These are phyloP conservation scores for Suillus subalutaceus DNA, from an alignment of 768 basidiomycete species.

Conservation along the genomic window DNA sequence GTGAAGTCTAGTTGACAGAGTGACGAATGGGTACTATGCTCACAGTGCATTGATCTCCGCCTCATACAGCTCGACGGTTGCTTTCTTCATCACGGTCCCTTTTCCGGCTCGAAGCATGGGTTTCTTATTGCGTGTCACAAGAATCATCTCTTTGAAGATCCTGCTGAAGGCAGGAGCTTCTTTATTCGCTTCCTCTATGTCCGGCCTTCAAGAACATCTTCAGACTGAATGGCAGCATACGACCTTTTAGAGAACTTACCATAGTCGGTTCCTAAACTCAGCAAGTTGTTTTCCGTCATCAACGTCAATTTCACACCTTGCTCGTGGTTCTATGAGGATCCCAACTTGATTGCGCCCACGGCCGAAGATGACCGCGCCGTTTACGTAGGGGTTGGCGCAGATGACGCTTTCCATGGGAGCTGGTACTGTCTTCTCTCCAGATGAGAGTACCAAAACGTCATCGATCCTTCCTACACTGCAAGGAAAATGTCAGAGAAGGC, in stretches of 20 bases:
- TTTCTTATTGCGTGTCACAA: constrained; percentile 42
- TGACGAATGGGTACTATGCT: constrained; percentile 12
- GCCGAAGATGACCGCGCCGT: constrained; percentile 37
- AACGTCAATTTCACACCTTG: constrained; percentile 22
- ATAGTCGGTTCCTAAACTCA: constrained; percentile 33
- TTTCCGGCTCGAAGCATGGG: constrained; percentile 49
- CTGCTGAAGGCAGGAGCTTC: constrained; percentile 44
- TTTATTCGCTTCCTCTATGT: constrained; percentile 47
- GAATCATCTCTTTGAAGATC: constrained; percentile 57
- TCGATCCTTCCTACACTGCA: constrained; percentile 35
- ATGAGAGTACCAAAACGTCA: constrained; percentile 34
- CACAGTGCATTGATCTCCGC: constrained; percentile 52
- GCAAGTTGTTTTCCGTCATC: constrained; percentile 25
- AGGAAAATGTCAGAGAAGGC: neutral
- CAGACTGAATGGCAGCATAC: neutral
- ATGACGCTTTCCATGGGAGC: constrained; percentile 31
- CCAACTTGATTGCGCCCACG: constrained; percentile 35
- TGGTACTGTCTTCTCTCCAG: constrained; percentile 28
- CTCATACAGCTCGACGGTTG: constrained; percentile 41
- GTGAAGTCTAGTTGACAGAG: neutral
- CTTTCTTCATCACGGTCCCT: constrained; percentile 46
- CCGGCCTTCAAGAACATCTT: constrained; percentile 29
- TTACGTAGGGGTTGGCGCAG: constrained; percentile 19
- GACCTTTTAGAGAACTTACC: constrained; percentile 20
- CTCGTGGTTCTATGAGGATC: constrained; percentile 33